These are phyloP conservation scores for Beverwykella pulmonaria DNA, from an alignment of 495 filamentous ascomycete species.

Conservation along the genomic window DNA sequence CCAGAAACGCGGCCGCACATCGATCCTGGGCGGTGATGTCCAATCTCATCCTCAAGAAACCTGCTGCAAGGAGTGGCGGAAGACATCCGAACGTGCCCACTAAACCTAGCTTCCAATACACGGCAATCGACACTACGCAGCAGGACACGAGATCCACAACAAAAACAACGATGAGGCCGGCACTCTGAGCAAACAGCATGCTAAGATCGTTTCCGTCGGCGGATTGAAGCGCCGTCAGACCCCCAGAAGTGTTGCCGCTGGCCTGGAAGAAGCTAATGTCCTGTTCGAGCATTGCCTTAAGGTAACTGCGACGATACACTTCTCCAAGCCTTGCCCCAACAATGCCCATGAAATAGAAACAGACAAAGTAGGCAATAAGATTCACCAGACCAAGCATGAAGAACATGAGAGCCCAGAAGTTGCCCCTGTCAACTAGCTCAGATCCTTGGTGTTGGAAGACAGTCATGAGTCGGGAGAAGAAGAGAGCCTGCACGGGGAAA, in stretches of 20 bases:
- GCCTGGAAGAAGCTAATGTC: slow-evolving; percentile 16
- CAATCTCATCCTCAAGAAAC: slow-evolving; percentile 50
- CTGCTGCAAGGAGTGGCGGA: slow-evolving; percentile 34
- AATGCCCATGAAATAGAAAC: slow-evolving; percentile 33
- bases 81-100: slow-evolving; percentile 41
- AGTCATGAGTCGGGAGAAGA: slow-evolving; percentile 41
- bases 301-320: not conserved
- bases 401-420: slow-evolving; percentile 27
- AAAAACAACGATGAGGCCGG: slow-evolving; percentile 39
- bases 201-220: slow-evolving; percentile 50
- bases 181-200: slow-evolving; percentile 38
- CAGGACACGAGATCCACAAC: slow-evolving; percentile 37
- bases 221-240: slow-evolving; percentile 44
- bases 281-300: slow-evolving; percentile 6
- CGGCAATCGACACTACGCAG: slow-evolving; percentile 37
- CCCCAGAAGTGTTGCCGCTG: slow-evolving; percentile 7
- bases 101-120: slow-evolving; percentile 44
- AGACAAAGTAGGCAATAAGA: slow-evolving; percentile 31
- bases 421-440: slow-evolving; percentile 18
- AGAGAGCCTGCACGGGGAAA: slow-evolving; percentile 41
- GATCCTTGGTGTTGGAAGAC: slow-evolving; percentile 12
- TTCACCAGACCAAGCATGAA: slow-evolving; percentile 6
- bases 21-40: slow-evolving; percentile 43
- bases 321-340: slow-evolving; percentile 33
- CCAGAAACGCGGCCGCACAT: slow-evolving; percentile 34